Evolutionary conservation across 257 asterid genomes (phyloP).

Genomic region (Nicotiana benthamiana): DNA sequence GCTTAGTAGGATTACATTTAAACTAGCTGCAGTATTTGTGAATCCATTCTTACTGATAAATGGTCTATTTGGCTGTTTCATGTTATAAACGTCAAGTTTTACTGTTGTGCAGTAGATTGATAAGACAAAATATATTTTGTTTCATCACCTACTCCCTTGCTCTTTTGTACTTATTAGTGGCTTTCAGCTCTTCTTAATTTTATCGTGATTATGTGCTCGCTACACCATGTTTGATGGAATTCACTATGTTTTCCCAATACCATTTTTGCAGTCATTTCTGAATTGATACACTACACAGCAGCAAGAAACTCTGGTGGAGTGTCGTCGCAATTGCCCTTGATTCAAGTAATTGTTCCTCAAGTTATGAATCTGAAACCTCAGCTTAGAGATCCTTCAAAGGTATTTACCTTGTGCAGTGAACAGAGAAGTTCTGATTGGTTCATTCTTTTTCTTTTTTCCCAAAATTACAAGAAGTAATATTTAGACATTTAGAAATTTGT

Average conservation of each 20-base stretch:
- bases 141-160: neutral
- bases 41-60: neutral
- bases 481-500: neutral
- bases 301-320: constrained; percentile 60
- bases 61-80: neutral
- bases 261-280: constrained; percentile 71
- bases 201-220: neutral
- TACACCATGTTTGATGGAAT: constrained; percentile 2
- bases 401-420: constrained; percentile 18
- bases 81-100: neutral
- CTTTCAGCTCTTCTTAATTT: constrained; percentile 1
- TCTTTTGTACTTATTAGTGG: neutral
- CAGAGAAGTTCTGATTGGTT: neutral
- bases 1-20: neutral
- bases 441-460: neutral
- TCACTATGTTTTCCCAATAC: constrained; percentile 1
- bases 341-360: constrained; percentile 85
- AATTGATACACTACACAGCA: constrained; percentile 80
- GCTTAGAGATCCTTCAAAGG: constrained; percentile 93
- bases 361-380: constrained; percentile 79
- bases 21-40: neutral
- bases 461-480: neutral
- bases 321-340: constrained; percentile 78
- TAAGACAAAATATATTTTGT: neutral
- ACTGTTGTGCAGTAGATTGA: neutral